Evolutionary conservation across 164 flowering plant species (phyloP), one percentile per base, ranked within the genome.

Genomic region (Platanus orientalis): DNA sequence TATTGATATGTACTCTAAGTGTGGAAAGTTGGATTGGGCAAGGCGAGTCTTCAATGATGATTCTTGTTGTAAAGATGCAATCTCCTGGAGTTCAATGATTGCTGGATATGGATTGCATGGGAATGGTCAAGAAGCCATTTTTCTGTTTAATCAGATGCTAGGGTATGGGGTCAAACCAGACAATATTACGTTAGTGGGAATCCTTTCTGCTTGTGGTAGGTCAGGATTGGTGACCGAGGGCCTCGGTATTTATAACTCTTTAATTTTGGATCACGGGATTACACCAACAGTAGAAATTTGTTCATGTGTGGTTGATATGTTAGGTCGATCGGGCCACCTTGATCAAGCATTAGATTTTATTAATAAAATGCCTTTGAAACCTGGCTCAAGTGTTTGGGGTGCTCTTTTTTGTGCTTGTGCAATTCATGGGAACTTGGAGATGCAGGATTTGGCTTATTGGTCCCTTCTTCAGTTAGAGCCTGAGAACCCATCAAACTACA

Each of bases 381-480:
- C 90, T 50, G 83, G 86, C 21, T 86, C 94, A 54, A 83, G 86
- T 64, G 75, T 83, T 29, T 88, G 94, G 89, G 90, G 92, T 0
- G 77, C 97, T 56, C 81, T 88, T 45, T 57, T 83, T 10, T 69
- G 72, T 71, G 83, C 85, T 49, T 81, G 81, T 44, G 40, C 72
- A 25, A 56, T 68, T 51, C 88, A 90, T 71, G 87, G 78, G 53
- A 81, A 79, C 49, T 13, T 45, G 23, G 79, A 77, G 49, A 79
- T 84, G 82, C 76, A 51, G 58, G 81, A 84, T 24, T 69, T 88
- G 69, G 94, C 85, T 17, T 75, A 81, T 26, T 62, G 58, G 62
- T 65, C 60, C 28, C 94, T 88, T 40, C 66, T 82, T 53, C 70
- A 71, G 60, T 34, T 86, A 49, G 92, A 90, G 68, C 97, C 94